Evolutionary conservation across 1,284 basidiomycete species (phyloP).

Genomic region (Heterobasidion annosum): DNA sequence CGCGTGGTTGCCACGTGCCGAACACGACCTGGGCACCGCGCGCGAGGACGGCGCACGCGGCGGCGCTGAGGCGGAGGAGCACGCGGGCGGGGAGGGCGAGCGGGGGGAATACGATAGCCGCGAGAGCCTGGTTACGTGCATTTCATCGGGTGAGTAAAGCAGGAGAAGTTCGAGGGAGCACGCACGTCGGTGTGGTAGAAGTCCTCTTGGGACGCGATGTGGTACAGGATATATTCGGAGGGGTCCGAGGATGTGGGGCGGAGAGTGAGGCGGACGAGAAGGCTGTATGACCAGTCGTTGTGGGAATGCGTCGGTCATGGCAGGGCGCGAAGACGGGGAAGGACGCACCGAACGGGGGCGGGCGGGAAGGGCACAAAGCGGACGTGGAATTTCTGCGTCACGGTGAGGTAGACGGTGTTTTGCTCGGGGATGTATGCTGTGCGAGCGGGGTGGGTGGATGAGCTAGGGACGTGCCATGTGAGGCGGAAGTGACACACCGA

Average conservation of each 20-base stretch:
- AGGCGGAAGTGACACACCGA: slow-evolving; percentile 25
- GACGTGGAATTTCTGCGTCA: slow-evolving; percentile 43
- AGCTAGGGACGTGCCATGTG: neutral
- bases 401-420: slow-evolving; percentile 33
- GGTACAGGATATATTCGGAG: no score
- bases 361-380: slow-evolving; percentile 37
- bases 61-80: slow-evolving; percentile 26
- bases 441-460: no score
- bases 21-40: slow-evolving; percentile 1
- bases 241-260: slow-evolving; percentile 11
- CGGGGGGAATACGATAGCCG: slow-evolving; percentile 40
- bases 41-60: slow-evolving; percentile 10
- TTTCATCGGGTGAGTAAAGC: neutral
- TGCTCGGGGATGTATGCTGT: slow-evolving; percentile 33
- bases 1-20: neutral
- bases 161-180: neutral
- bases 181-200: slow-evolving; percentile 52
- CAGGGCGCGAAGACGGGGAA: neutral
- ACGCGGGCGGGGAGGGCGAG: slow-evolving; percentile 32
- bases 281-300: no score
- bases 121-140: slow-evolving; percentile 32
- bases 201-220: slow-evolving; percentile 50
- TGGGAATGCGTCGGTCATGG: neutral
- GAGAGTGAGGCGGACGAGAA: slow-evolving; percentile 39
- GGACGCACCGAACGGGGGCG: slow-evolving; percentile 35